Base-by-base conservation (phyloP, 2,329 filamentous ascomycete species). In the Cercospora nicotianae region DNA sequence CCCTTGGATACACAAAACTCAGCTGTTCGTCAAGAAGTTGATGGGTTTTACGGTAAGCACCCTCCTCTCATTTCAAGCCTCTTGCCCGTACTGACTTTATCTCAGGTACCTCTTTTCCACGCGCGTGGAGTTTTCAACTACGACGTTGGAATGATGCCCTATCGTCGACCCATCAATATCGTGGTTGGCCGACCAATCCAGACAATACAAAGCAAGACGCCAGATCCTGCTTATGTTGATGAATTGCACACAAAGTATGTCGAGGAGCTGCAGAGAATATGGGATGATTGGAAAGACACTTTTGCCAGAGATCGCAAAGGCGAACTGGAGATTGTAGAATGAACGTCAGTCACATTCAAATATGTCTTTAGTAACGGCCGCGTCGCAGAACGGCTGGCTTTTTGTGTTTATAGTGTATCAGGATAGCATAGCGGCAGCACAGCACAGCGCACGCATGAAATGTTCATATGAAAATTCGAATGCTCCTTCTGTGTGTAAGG, bases 101-200 rank as follows among this genome's bases (percentile, higher is more conserved):
- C 33, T 74, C 96, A 94, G 0, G 84, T 97, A 10, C 94, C 94
- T 0, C 86, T 96, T 30, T 91, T 97, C 74, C 93, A 96, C 79
- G 94, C 93, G 2, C 84, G 94, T 33, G 94, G 94, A 12, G 90
- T 98, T 48, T 97, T 98, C 82, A 99, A 99, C 80, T 98, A 99
- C 77, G 95, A 99, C 78, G 92, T 97, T 13, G 95, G 95, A 3
- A 83, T 98, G 75, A 93, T 98, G 92, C 95, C 95, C 0, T 98
- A 97, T 79, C 89, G 95, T 12, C 85, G 90, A 61, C 90, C 93
- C 10, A 83, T 99, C 67, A 95, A 98, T 77, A 88, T 97, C 59
- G 94, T 99, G 12, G 91, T 97, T 13, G 94, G 94, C 3, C 85
- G 87, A 63, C 93, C 94, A 0, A 93, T 97, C 69, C 83, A 84